Percentiles rank a stretch among this genome's conserved stretches.
phyloP scores from a whole-genome alignment of 768 basidiomycete genomes.

The Mycena rebaudengoi region DNA sequence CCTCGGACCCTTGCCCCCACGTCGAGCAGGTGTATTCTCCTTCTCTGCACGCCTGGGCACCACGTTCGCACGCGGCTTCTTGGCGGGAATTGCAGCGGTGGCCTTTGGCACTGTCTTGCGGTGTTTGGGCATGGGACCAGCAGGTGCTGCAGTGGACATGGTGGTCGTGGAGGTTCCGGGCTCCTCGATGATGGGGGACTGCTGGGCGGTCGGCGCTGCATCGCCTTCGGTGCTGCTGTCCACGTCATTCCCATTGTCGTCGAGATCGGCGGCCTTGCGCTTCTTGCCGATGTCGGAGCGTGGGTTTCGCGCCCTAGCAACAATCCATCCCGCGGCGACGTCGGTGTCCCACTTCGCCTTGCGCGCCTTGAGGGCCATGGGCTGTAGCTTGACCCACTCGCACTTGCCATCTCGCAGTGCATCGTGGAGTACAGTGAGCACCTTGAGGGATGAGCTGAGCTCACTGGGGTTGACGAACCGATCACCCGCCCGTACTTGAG shows the following conservation, averaged over 20 bases:
- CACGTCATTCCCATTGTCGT: neutral
- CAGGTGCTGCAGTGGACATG: no score
- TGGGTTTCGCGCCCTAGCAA: neutral
- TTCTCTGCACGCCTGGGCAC: no score
- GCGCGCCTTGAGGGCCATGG: neutral
- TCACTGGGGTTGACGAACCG: neutral
- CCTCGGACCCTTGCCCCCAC: no score
- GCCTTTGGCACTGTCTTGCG: no score
- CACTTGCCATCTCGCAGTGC: neutral
- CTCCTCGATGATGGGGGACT: no score
- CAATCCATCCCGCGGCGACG: neutral
- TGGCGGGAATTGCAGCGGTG: no score
- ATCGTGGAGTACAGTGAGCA: neutral
- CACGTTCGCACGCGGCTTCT: no score
- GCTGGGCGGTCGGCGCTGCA: no score
- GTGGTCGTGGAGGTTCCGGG: no score
- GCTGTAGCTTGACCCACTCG: neutral
- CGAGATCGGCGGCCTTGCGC: neutral
- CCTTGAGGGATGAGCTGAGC: neutral
- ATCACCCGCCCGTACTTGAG: conserved; percentile 16
- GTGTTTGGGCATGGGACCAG: no score
- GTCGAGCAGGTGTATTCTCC: no score
- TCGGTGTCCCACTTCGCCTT: neutral
- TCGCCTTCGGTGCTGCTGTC: no score
- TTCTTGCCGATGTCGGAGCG: neutral